phyloP scores from a whole-genome alignment of 176 grass and related monocot genomes.

The Eragrostis curvula region DNA sequence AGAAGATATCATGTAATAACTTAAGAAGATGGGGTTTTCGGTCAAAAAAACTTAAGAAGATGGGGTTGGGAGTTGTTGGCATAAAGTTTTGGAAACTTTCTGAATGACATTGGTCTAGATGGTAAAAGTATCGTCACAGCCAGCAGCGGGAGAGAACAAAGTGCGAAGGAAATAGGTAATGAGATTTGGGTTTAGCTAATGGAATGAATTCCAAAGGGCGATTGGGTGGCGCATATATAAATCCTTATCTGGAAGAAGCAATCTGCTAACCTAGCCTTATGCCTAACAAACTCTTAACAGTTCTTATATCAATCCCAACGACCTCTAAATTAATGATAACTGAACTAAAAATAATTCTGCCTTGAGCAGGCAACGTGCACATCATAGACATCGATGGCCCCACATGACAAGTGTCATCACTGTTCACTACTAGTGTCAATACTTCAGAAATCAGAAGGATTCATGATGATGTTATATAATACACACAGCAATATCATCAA shows the following conservation, averaged over 20 bases:
- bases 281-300: neutral
- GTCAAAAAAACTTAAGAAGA: conserved; percentile 21
- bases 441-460: neutral
- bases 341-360: neutral
- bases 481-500: neutral
- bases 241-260: neutral
- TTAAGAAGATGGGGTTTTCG: neutral
- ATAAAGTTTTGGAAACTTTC: neutral
- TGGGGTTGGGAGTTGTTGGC: neutral
- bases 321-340: neutral
- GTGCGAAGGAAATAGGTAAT: neutral
- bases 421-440: neutral
- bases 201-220: neutral
- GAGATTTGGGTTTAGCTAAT: neutral
- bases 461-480: conserved; percentile 14
- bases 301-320: neutral
- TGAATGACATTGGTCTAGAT: conserved; percentile 3
- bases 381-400: neutral
- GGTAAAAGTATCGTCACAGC: neutral
- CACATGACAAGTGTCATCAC: neutral
- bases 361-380: neutral
- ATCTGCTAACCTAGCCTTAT: neutral
- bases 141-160: neutral
- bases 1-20: neutral
- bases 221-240: neutral